Conservation (phyloP, 495 filamentous ascomycete genomes). For the Tuber calosporum region DNA sequence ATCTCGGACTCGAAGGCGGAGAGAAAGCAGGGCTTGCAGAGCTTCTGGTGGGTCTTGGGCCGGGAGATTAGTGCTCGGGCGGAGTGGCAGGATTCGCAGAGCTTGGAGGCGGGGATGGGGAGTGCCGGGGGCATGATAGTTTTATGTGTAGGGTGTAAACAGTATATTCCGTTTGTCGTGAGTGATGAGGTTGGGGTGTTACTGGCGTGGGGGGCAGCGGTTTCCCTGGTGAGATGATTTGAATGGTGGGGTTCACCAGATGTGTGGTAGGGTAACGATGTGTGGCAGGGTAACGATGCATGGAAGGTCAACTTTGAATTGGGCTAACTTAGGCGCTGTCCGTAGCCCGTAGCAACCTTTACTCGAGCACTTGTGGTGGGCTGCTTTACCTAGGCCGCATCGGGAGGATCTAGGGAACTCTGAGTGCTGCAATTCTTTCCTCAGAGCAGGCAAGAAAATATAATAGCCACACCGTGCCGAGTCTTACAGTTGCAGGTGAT, state of each 20-base stretch:
- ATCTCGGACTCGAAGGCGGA: constrained; percentile 83
- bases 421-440: background rate
- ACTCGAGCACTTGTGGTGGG: background rate
- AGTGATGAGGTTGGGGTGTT: background rate
- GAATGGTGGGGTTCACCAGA: background rate
- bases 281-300: no score
- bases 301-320: background rate
- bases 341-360: no score
- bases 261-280: background rate
- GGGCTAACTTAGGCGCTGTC: background rate
- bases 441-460: background rate
- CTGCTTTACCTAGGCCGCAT: background rate
- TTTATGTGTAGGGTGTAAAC: background rate
- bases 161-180: background rate
- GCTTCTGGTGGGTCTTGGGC: constrained; percentile 85
- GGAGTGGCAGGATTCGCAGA: constrained; percentile 67
- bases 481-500: background rate
- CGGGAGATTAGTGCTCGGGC: constrained; percentile 80
- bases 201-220: background rate
- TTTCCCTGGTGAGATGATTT: background rate
- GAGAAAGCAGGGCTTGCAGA: constrained; percentile 86
- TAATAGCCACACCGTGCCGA: background rate
- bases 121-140: background rate
- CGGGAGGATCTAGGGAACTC: background rate
- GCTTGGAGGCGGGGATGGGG: constrained; percentile 44